A percentile compares a stretch with the other conserved stretches of the same genome.
phyloP scores from a whole-genome alignment of 495 filamentous ascomycete genomes.

The Aspergillus olivimuriae region DNA sequence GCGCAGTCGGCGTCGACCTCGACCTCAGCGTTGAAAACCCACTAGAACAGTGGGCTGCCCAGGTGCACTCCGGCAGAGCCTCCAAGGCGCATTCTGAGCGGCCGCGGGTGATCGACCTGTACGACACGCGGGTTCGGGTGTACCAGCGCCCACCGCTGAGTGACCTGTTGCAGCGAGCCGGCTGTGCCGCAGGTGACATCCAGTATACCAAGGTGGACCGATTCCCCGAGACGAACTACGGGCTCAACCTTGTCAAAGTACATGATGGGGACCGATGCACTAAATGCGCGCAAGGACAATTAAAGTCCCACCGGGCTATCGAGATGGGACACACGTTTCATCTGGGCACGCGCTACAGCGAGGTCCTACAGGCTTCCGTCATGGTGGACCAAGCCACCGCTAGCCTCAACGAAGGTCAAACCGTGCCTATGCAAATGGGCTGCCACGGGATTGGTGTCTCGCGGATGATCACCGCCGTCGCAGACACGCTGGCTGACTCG shows the following conservation, averaged over 20 bases:
- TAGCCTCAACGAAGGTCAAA: slow-evolving; percentile 16
- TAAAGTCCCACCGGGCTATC: slow-evolving; percentile 67
- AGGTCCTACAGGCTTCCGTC: slow-evolving; percentile 60
- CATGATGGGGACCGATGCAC: slow-evolving; percentile 66
- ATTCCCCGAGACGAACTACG: slow-evolving; percentile 33
- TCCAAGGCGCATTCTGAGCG: slow-evolving; percentile 7
- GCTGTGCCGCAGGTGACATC: slow-evolving; percentile 25
- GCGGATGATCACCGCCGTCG: slow-evolving; percentile 80
- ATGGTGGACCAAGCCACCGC: slow-evolving; percentile 27
- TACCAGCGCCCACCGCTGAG: slow-evolving; percentile 41
- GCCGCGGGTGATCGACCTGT: slow-evolving; percentile 34
- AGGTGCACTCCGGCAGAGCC: slow-evolving; percentile 28
- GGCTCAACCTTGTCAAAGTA: slow-evolving; percentile 55
- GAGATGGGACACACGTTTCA: slow-evolving; percentile 95
- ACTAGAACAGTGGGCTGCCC: slow-evolving; percentile 46
- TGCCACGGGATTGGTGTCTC: slow-evolving; percentile 95
- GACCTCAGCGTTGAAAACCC: slow-evolving; percentile 65
- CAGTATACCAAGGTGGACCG: slow-evolving; percentile 36
- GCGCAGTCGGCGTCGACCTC: slow-evolving; percentile 55
- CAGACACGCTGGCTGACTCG: slow-evolving; percentile 62
- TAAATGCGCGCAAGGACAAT: slow-evolving; percentile 53
- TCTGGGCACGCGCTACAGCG: slow-evolving; percentile 82
- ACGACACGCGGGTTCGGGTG: slow-evolving; percentile 38
- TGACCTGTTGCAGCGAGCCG: slow-evolving; percentile 27
- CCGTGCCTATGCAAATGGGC: slow-evolving; percentile 76